A percentile compares a stretch with the other conserved stretches of the same genome.
phyloP scores from a whole-genome alignment of 768 basidiomycete genomes.

The Suillus plorans region DNA sequence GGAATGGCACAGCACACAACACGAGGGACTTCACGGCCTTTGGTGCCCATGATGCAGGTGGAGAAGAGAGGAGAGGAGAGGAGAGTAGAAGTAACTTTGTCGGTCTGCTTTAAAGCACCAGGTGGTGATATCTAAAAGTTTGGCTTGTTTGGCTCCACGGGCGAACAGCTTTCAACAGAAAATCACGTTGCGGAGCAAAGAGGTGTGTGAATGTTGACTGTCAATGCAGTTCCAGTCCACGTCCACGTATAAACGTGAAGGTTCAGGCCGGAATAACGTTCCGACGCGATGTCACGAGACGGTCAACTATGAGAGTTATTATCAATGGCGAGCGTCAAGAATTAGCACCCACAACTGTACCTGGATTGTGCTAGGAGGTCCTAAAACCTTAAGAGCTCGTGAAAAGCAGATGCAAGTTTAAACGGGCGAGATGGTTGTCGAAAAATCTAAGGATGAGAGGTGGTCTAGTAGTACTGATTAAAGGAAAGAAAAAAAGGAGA shows the following conservation, averaged over 20 bases:
- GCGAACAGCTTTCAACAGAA: not conserved
- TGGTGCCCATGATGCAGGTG: conserved; percentile 46
- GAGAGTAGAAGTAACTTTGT: not conserved
- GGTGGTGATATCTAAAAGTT: not conserved
- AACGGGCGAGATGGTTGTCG: not conserved
- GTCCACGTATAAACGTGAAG: conserved; percentile 5
- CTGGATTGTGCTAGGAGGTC: not conserved
- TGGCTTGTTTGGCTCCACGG: conserved; percentile 1
- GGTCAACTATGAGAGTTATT: not conserved
- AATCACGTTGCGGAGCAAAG: not conserved
- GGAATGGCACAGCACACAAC: conserved; percentile 92
- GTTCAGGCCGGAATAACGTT: not conserved
- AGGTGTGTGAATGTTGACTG: conserved; percentile 7
- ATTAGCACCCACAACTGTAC: not conserved
- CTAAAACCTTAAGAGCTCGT: not conserved
- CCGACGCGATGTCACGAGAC: not conserved
- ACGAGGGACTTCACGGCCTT: conserved; percentile 79
- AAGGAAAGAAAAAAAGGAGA: not conserved
- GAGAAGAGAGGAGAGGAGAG: not conserved
- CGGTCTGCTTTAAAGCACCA: not conserved
- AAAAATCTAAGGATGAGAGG: not conserved
- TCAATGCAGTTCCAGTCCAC: not conserved
- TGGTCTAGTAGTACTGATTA: not conserved
- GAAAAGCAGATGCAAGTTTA: not conserved
- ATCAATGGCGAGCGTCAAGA: conserved; percentile 2